These are phyloP conservation scores for Conticribra weissflogii DNA, from an alignment of 108 stramenopile genomes.

Conservation along the genomic window DNA sequence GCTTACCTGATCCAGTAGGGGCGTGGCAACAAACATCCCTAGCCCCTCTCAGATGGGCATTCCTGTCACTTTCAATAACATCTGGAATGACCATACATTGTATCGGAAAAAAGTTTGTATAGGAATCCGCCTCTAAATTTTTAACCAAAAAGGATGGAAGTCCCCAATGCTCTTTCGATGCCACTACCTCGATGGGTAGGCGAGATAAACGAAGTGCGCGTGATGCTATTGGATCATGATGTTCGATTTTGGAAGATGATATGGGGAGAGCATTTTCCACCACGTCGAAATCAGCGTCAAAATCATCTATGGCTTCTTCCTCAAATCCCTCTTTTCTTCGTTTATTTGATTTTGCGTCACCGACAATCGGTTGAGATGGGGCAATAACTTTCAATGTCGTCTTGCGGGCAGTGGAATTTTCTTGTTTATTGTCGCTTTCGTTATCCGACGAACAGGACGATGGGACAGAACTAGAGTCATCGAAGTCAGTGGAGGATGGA, in stretches of 20 bases:
- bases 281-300: constrained; percentile 58
- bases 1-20: constrained; percentile 88
- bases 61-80: constrained; percentile 73
- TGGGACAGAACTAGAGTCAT: constrained; percentile 24
- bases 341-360: constrained; percentile 34
- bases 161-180: constrained; percentile 56
- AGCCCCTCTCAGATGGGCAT: constrained; percentile 45
- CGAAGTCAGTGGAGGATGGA: constrained; percentile 28
- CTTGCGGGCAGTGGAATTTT: constrained; percentile 2
- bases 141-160: constrained; percentile 73
- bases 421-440: constrained; percentile 10
- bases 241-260: constrained; percentile 12
- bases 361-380: constrained; percentile 51
- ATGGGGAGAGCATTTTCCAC: constrained; percentile 20
- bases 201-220: constrained; percentile 65
- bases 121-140: constrained; percentile 70
- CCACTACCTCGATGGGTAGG: constrained; percentile 68
- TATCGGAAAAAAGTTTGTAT: constrained; percentile 89
- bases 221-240: constrained; percentile 31
- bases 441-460: constrained; percentile 27
- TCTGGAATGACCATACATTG: constrained; percentile 87
- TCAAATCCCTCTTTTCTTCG: constrained; percentile 32
- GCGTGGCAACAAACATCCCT: constrained; percentile 89
- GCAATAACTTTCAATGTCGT: constrained; percentile 71
- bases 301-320: constrained; percentile 82